phyloP scores from a whole-genome alignment of 2,329 filamentous ascomycete species.

The Nectriaceae sp. region DNA sequence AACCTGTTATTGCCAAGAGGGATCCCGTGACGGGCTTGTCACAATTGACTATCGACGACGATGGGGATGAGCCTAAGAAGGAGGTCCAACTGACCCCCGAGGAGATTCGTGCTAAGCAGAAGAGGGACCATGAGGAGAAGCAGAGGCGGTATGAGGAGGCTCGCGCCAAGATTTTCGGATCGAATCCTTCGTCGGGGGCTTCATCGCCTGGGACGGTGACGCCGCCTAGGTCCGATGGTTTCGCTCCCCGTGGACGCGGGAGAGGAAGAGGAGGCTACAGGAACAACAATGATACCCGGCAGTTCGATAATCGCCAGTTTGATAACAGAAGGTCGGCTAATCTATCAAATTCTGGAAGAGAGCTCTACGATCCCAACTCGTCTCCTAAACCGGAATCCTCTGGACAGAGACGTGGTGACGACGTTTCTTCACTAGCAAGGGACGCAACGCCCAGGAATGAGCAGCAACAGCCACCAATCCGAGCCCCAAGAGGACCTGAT shows the following conservation, averaged over 20 bases:
- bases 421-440: slow-evolving; percentile 39
- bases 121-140: slow-evolving; percentile 83
- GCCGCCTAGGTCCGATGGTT: slow-evolving; percentile 50
- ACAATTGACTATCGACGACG: slow-evolving; percentile 47
- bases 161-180: slow-evolving; percentile 82
- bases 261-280: slow-evolving; percentile 43
- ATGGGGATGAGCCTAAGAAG: slow-evolving; percentile 66
- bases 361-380: slow-evolving; percentile 79
- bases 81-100: slow-evolving; percentile 69
- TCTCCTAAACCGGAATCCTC: slow-evolving; percentile 62
- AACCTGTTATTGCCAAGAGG: slow-evolving; percentile 65
- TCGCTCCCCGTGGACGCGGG: slow-evolving; percentile 46
- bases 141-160: slow-evolving; percentile 88
- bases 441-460: slow-evolving; percentile 52
- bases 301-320: slow-evolving; percentile 35
- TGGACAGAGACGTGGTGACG: slow-evolving; percentile 44
- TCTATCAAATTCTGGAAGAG: slow-evolving; percentile 45
- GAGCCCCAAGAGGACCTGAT: slow-evolving; percentile 78
- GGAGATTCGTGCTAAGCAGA: slow-evolving; percentile 76
- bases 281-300: slow-evolving; percentile 30
- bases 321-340: slow-evolving; percentile 27
- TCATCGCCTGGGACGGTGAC: slow-evolving; percentile 63
- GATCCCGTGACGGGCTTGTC: slow-evolving; percentile 54
- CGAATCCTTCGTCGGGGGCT: slow-evolving; percentile 54
- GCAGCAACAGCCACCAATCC: slow-evolving; percentile 68